Evolutionary conservation across 1,139 yeast species (phyloP).

Genomic region (Geotrichum citri-aurantii): DNA sequence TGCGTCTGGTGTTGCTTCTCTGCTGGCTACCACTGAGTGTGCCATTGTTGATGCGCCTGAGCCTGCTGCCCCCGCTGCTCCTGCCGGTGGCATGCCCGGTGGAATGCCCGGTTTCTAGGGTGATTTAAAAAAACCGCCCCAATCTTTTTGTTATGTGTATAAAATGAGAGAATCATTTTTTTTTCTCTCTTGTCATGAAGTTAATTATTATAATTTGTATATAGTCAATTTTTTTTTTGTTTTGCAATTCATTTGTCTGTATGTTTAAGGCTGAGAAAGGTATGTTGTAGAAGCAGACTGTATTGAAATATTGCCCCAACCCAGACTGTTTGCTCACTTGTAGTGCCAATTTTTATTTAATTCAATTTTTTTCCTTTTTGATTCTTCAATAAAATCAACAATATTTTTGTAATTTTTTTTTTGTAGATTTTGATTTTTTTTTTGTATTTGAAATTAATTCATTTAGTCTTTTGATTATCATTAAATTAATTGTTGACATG

Average conservation of each 20-base stretch:
- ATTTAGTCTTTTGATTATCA: too few relatives aligned
- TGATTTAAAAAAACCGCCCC: neutral
- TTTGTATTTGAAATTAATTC: too few relatives aligned
- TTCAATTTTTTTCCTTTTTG: too few relatives aligned
- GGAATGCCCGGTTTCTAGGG: conserved; percentile 47
- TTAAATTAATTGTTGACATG: too few relatives aligned
- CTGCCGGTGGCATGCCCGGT: conserved; percentile 58
- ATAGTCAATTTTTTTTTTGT: too few relatives aligned
- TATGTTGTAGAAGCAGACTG: too few relatives aligned
- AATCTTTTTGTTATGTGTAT: neutral
- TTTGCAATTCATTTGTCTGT: neutral
- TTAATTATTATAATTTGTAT: neutral
- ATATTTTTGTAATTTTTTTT: too few relatives aligned
- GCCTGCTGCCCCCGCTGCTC: conserved; percentile 55
- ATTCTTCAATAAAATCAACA: too few relatives aligned
- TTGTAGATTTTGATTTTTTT: too few relatives aligned
- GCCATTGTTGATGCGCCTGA: conserved; percentile 97
- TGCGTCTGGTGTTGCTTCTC: conserved; percentile 96
- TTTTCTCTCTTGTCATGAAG: neutral
- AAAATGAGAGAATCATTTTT: neutral
- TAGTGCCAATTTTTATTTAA: too few relatives aligned
- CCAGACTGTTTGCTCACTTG: neutral
- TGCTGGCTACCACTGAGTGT: conserved; percentile 97
- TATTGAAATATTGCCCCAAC: neutral
- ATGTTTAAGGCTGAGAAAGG: too few relatives aligned